Conservation (phyloP, 257 asterid species). For the Sherardia arvensis region DNA sequence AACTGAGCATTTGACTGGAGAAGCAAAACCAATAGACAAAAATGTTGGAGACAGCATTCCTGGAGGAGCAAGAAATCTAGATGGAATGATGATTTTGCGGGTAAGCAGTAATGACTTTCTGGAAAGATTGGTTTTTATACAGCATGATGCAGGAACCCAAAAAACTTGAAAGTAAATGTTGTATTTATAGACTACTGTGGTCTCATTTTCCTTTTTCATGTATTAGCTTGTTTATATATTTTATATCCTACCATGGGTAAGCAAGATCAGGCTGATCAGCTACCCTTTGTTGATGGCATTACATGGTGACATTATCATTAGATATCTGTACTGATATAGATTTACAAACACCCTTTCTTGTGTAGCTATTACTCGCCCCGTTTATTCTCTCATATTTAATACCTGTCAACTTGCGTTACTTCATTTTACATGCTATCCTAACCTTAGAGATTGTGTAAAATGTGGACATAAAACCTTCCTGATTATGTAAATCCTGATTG, state of each 20-base stretch:
- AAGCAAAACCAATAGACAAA: conserved; percentile 76
- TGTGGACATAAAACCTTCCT: neutral
- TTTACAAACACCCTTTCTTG: neutral
- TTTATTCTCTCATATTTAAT: neutral
- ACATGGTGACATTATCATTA: neutral
- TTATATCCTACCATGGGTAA: neutral
- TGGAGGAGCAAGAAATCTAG: conserved; percentile 96
- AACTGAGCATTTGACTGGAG: conserved; percentile 93
- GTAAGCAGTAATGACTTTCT: conserved; percentile 28
- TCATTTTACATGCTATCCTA: neutral
- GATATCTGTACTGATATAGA: neutral
- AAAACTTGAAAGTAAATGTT: too few species aligned
- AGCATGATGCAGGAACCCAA: neutral
- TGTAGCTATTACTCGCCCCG: neutral
- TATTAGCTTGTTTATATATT: neutral
- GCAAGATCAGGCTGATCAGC: too few species aligned
- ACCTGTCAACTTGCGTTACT: neutral
- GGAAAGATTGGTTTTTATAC: neutral
- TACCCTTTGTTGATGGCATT: neutral
- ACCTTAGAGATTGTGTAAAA: neutral
- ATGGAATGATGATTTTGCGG: conserved; percentile 94
- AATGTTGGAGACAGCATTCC: conserved; percentile 86
- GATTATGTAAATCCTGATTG: neutral
- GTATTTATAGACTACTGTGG: neutral
- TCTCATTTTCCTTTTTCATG: neutral